phyloP scores from a whole-genome alignment of 495 filamentous ascomycete species.

The Polyplosphaeria fusca region DNA sequence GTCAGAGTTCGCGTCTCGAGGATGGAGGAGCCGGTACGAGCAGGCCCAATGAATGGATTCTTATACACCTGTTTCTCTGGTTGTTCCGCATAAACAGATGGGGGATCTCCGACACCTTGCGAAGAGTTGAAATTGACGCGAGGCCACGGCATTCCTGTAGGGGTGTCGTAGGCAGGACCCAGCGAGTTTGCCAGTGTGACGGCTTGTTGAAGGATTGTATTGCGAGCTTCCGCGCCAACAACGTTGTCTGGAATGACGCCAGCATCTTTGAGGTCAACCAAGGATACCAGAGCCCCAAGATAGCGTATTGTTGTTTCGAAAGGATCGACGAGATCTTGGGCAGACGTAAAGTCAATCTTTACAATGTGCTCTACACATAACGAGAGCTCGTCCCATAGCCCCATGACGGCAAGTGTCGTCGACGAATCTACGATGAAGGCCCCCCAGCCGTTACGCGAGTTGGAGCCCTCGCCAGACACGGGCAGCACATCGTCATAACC shows the following conservation, averaged over 20 bases:
- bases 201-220: constrained; percentile 34
- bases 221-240: constrained; percentile 22
- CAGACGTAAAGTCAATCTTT: constrained; percentile 33
- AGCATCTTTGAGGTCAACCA: constrained; percentile 36
- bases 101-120: constrained; percentile 24
- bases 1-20: constrained; percentile 36
- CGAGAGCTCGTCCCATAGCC: constrained; percentile 37
- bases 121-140: constrained; percentile 35
- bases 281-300: constrained; percentile 36
- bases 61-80: constrained; percentile 26
- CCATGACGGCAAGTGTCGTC: constrained; percentile 40
- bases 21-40: constrained; percentile 34
- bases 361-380: constrained; percentile 34
- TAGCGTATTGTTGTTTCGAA: constrained; percentile 40
- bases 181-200: constrained; percentile 35
- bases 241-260: constrained; percentile 28
- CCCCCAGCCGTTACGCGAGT: constrained; percentile 39
- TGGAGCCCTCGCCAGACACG: constrained; percentile 27
- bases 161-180: constrained; percentile 36
- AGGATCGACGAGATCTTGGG: constrained; percentile 37
- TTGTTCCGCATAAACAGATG: constrained; percentile 12
- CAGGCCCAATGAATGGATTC: constrained; percentile 30
- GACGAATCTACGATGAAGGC: constrained; percentile 40
- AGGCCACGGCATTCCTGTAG: constrained; percentile 39
- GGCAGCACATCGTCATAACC: constrained; percentile 38